phyloP scores from a whole-genome alignment of 2,329 filamentous ascomycete genomes.

The Epicoccum sorghinum region DNA sequence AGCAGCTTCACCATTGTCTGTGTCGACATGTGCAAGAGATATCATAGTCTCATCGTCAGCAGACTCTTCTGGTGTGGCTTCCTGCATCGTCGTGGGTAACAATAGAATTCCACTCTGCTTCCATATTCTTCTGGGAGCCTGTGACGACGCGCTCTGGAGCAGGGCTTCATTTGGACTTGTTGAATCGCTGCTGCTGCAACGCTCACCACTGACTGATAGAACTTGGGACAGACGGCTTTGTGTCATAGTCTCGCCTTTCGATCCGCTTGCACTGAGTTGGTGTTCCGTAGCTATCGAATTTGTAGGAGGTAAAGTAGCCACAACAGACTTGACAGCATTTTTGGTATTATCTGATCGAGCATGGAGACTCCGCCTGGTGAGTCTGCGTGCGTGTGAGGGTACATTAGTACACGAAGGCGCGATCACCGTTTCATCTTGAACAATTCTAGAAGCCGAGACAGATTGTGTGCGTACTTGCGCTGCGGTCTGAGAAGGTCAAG shows the following conservation, averaged over 20 bases:
- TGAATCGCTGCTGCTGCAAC: too few species aligned
- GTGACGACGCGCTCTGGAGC: neutral
- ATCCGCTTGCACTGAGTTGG: too few species aligned
- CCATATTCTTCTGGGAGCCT: neutral
- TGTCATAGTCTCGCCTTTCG: too few species aligned
- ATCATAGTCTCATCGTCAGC: neutral
- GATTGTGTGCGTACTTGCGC: neutral
- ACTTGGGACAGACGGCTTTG: too few species aligned
- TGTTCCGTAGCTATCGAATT: too few species aligned
- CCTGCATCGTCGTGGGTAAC: neutral
- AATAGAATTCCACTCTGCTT: neutral
- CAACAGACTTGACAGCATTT: too few species aligned
- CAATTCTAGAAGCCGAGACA: neutral
- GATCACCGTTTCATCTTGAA: too few species aligned
- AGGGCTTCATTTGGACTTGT: too few species aligned
- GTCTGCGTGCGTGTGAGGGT: neutral
- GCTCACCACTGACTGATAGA: too few species aligned
- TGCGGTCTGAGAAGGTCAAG: neutral
- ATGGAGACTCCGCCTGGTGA: neutral
- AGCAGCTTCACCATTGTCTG: neutral
- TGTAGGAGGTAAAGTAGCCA: too few species aligned
- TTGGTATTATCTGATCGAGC: too few species aligned
- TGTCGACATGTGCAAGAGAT: neutral
- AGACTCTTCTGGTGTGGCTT: slow-evolving; percentile 3
- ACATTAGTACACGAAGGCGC: neutral